These are phyloP conservation scores for Xylariaceae sp. DNA, from an alignment of 2,329 filamentous ascomycete species.

Conservation along the genomic window DNA sequence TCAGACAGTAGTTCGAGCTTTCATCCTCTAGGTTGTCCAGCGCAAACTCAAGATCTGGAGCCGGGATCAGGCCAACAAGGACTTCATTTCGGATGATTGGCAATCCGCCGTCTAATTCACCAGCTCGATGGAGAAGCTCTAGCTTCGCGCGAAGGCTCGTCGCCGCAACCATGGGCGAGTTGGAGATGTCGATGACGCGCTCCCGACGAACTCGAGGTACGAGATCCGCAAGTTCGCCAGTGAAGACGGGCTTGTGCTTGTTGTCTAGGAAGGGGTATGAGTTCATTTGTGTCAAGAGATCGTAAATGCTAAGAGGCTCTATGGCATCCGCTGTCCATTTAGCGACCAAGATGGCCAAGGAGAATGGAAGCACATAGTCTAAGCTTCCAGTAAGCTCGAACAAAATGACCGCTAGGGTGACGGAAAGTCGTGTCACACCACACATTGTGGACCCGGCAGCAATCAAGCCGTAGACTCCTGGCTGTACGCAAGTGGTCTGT, in stretches of 20 bases:
- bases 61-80: constrained; percentile 86
- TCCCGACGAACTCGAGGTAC: constrained; percentile 70
- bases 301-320: constrained; percentile 92
- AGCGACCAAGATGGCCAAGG: constrained; percentile 83
- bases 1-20: constrained; percentile 69
- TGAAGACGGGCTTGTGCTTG: constrained; percentile 89
- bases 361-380: constrained; percentile 93
- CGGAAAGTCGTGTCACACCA: constrained; percentile 86
- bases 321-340: constrained; percentile 98
- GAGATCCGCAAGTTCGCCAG: constrained; percentile 82
- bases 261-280: constrained; percentile 97
- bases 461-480: constrained; percentile 93
- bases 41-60: constrained; percentile 88
- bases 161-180: constrained; percentile 75
- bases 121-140: constrained; percentile 74
- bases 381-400: constrained; percentile 95
- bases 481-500: constrained; percentile 82
- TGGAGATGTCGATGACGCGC: constrained; percentile 82
- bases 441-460: constrained; percentile 98
- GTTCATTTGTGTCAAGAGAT: constrained; percentile 94
- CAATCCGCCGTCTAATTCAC: constrained; percentile 87
- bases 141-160: constrained; percentile 74
- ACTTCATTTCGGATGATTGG: constrained; percentile 77
- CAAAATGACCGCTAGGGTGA: constrained; percentile 89
- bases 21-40: constrained; percentile 81